phyloP scores from a whole-genome alignment of 2,329 filamentous ascomycete species.

The Fusarium sp. region DNA sequence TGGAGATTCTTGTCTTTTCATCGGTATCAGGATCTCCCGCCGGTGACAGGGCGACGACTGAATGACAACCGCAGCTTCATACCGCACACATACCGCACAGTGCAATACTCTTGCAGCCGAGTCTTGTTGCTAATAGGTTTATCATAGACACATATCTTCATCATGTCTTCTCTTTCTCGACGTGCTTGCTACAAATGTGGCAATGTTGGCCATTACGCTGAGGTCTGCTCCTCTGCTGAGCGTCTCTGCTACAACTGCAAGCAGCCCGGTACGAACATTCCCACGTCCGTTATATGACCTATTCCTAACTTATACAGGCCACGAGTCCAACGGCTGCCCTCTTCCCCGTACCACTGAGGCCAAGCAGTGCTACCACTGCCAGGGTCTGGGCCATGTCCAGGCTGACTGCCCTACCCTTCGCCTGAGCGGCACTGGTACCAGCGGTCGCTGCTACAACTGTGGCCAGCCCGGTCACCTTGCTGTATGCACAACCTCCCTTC shows the following conservation, averaged over 20 bases:
- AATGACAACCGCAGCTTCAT: slow-evolving; percentile 9
- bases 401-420: slow-evolving; percentile 98
- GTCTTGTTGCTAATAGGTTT: slow-evolving; percentile 21
- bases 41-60: not conserved
- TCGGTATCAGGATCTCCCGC: not conserved
- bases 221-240: slow-evolving; percentile 98
- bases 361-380: slow-evolving; percentile 99
- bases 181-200: slow-evolving; percentile 88
- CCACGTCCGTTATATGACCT: not conserved
- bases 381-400: slow-evolving; percentile 97
- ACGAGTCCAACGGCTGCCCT: slow-evolving; percentile 98
- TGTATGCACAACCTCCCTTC: slow-evolving; percentile 65
- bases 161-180: slow-evolving; percentile 85
- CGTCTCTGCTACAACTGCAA: slow-evolving; percentile 99
- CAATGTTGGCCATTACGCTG: slow-evolving; percentile 84
- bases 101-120: not conserved
- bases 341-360: slow-evolving; percentile 96
- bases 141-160: slow-evolving; percentile 49
- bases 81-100: slow-evolving; percentile 1
- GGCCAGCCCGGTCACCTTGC: slow-evolving; percentile 93
- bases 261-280: slow-evolving; percentile 74
- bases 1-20: not conserved
- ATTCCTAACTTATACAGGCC: slow-evolving; percentile 64
- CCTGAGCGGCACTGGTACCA: slow-evolving; percentile 84
- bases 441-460: slow-evolving; percentile 97